Evolutionary conservation across 1,139 yeast genomes (phyloP), one percentile per base, ranked within the genome.

Genomic region (Suhomyces kunorum): DNA sequence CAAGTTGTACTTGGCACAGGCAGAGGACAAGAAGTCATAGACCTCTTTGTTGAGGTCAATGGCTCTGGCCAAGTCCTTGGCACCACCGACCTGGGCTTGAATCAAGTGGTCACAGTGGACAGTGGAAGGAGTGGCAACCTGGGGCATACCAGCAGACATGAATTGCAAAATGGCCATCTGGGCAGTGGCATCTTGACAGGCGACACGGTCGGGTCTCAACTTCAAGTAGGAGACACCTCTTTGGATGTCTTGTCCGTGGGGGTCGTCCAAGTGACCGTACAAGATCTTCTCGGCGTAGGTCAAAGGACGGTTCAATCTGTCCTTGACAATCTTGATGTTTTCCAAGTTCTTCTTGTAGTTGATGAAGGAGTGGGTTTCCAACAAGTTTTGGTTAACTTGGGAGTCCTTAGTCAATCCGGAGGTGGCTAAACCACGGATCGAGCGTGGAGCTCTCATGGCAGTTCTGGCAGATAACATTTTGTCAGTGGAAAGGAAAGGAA

Each of bases 161-260:
- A 90, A 90, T 78, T 92, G 98, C 65, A 92, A 78, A 60, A 92
- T 87, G 54, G 98, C 98, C 98, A 92, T 92, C 76, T 92, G 98
- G 55, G 98, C 98, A 50, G 98, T 90, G 56, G 98, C 98, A 79
- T 92, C 98, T 78, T 92, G 98, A 80, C 97, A 90, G 47, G 98
- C 98, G 58, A 92, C 98, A 76, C 98, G 87, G 71, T 92, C 98
- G 45, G 98, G 98, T 76, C 97, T 87, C 67, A 92, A 83, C 74
- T 92, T 90, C 73, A 92, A 80, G 77, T 92, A 92, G 29, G 96
- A 86, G 47, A 85, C 87, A 74, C 98, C 98, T 73, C 98, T 87
- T 74, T 85, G 87, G 58, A 90, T 89, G 49, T 87, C 96, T 76
- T 89, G 96, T 61, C 80, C 88, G 58, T 88, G 95, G 55, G 98